Conservation (phyloP, 495 filamentous ascomycete genomes). For the Tirmania nivea region DNA sequence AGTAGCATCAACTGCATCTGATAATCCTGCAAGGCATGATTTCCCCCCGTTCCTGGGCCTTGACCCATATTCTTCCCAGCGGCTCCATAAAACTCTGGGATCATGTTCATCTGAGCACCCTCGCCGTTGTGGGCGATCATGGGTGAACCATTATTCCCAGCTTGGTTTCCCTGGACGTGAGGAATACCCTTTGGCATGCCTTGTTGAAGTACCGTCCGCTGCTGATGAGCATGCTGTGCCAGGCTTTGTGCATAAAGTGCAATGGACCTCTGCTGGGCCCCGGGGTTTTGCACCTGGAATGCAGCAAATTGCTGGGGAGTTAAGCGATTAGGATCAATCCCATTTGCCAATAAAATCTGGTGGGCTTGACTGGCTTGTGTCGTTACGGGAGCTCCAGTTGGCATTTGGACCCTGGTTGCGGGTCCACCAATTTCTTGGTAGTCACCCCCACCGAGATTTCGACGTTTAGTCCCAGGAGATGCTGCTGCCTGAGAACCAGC, state of each 20-base stretch:
- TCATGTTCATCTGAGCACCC: conserved; percentile 22
- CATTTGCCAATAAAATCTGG: conserved; percentile 50
- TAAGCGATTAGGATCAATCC: conserved; percentile 52
- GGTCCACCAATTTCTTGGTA: conserved; percentile 51
- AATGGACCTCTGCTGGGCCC: conserved; percentile 54
- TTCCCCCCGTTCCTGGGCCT: conserved; percentile 35
- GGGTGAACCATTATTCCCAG: conserved; percentile 46
- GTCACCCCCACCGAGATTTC: conserved; percentile 54
- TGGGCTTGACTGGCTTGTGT: conserved; percentile 19
- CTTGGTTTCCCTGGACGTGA: conserved; percentile 13
- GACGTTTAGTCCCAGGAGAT: conserved; percentile 66
- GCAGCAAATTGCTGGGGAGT: conserved; percentile 56
- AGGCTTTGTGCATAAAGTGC: conserved; percentile 70
- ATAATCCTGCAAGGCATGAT: conserved; percentile 92
- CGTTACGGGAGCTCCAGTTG: conserved; percentile 10
- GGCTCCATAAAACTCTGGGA: conserved; percentile 43
- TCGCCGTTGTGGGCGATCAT: conserved; percentile 58
- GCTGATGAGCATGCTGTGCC: conserved; percentile 47
- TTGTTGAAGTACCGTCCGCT: conserved; percentile 38
- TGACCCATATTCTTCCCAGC: conserved; percentile 31
- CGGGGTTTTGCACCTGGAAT: conserved; percentile 39
- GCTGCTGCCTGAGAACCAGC: conserved; percentile 68
- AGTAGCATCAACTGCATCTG: conserved; percentile 98
- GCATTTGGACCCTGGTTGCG: conserved; percentile 52
- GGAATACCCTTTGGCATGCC: conserved; percentile 27